phyloP scores from a whole-genome alignment of 1,139 yeast genomes.

The Torulaspora globosa region DNA sequence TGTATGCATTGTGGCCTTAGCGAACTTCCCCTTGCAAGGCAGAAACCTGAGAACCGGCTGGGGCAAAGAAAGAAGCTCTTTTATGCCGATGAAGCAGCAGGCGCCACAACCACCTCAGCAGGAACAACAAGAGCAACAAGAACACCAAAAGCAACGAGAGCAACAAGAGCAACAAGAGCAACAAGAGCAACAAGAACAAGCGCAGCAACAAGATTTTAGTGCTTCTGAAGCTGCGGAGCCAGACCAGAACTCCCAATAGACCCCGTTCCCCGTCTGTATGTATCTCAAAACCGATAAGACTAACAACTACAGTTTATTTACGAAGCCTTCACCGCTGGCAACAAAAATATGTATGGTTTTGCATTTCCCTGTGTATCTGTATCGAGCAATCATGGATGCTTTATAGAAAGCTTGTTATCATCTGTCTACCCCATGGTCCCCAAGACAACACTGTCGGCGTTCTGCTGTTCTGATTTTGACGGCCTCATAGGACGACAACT shows the following conservation, averaged over 20 bases:
- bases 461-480: too few species aligned
- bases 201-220: conserved; percentile 5
- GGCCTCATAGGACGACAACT: too few species aligned
- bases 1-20: conserved; percentile 74
- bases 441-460: too few species aligned
- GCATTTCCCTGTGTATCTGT: conserved; percentile 1
- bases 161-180: too few species aligned
- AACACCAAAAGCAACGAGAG: too few species aligned
- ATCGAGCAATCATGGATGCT: not conserved
- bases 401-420: not conserved
- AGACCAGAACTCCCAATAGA: conserved; percentile 3
- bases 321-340: not conserved
- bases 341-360: not conserved
- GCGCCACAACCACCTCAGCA: conserved; percentile 8
- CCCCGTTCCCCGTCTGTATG: not conserved
- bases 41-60: conserved; percentile 81
- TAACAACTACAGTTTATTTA: not conserved
- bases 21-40: conserved; percentile 73
- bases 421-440: too few species aligned
- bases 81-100: conserved; percentile 33
- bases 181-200: conserved; percentile 9
- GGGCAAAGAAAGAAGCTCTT: conserved; percentile 64
- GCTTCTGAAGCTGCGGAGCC: conserved; percentile 1
- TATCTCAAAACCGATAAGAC: not conserved
- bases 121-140: conserved; percentile 18